These are phyloP conservation scores for Boletellus ananas DNA, from an alignment of 768 basidiomycete species.

Conservation along the genomic window DNA sequence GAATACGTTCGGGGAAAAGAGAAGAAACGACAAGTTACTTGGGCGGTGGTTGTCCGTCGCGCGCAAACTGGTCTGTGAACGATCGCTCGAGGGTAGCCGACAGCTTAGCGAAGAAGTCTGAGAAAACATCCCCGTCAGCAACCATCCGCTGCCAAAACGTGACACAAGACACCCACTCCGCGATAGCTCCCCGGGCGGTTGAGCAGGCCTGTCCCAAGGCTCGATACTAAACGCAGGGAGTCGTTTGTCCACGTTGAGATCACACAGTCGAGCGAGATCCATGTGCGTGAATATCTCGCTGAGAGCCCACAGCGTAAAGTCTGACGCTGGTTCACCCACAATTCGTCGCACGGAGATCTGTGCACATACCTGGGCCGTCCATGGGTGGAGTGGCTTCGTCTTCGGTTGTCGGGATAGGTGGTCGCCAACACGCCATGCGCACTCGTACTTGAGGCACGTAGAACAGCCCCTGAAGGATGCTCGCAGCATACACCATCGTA, in stretches of 20 bases:
- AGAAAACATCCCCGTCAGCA: slow-evolving; percentile 1
- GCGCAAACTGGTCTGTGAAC: slow-evolving; percentile 36
- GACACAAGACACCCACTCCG: slow-evolving; percentile 29
- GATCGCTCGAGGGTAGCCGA: slow-evolving; percentile 43
- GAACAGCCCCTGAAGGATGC: slow-evolving; percentile 54
- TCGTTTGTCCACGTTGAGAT: slow-evolving; percentile 50
- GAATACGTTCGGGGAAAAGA: not conserved
- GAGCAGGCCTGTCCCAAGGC: slow-evolving; percentile 34
- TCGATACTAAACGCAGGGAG: slow-evolving; percentile 45
- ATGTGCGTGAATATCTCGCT: slow-evolving; percentile 67
- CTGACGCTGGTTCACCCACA: slow-evolving; percentile 29
- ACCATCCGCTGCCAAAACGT: slow-evolving; percentile 3
- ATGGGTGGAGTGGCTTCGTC: slow-evolving; percentile 26
- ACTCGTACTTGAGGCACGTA: slow-evolving; percentile 67
- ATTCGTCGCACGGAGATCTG: slow-evolving; percentile 5
- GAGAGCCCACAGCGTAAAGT: slow-evolving; percentile 49
- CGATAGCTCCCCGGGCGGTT: slow-evolving; percentile 42
- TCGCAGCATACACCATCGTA: slow-evolving; percentile 52
- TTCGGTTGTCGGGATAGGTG: slow-evolving; percentile 15
- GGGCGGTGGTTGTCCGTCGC: slow-evolving; percentile 28
- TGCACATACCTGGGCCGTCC: slow-evolving; percentile 35
- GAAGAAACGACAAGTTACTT: slow-evolving; percentile 17
- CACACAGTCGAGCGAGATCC: slow-evolving; percentile 58
- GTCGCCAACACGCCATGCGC: slow-evolving; percentile 37
- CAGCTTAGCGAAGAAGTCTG: slow-evolving; percentile 51